Percentiles rank a stretch among this genome's conserved stretches.
Conservation (phyloP, 2,329 filamentous ascomycete species). For the Fusarium chuoi region DNA sequence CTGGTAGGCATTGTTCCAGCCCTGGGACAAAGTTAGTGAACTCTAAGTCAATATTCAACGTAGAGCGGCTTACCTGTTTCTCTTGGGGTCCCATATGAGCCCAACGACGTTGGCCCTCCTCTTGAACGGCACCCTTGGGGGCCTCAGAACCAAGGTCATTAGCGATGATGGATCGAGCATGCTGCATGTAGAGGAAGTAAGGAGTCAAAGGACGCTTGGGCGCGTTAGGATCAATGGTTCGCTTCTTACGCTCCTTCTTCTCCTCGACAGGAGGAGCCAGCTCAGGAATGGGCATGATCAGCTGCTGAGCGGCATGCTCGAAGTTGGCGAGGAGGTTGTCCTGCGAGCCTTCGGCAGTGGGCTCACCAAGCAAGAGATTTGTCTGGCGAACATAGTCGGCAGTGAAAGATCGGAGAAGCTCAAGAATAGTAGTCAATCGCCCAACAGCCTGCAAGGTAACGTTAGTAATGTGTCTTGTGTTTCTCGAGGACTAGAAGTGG, state of each 20-base stretch:
- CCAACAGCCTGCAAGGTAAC: slow-evolving; percentile 51
- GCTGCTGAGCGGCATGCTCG: slow-evolving; percentile 61
- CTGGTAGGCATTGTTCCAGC: slow-evolving; percentile 74
- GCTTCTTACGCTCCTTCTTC: slow-evolving; percentile 92
- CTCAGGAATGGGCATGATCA: slow-evolving; percentile 55
- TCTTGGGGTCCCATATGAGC: slow-evolving; percentile 77
- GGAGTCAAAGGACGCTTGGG: slow-evolving; percentile 94
- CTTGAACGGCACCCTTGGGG: slow-evolving; percentile 86
- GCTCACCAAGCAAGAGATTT: slow-evolving; percentile 80
- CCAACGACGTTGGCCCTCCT: slow-evolving; percentile 90
- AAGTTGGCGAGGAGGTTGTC: slow-evolving; percentile 61
- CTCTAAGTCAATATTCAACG: not conserved
- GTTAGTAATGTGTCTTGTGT: slow-evolving; percentile 50
- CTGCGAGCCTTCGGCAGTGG: slow-evolving; percentile 59
- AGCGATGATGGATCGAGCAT: slow-evolving; percentile 84
- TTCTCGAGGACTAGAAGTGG: not conserved
- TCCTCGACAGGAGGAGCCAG: slow-evolving; percentile 64
- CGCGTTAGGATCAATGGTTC: slow-evolving; percentile 88
- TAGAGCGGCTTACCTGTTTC: slow-evolving; percentile 64
- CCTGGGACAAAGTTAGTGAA: slow-evolving; percentile 45
- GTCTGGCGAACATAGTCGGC: slow-evolving; percentile 90
- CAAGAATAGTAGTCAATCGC: slow-evolving; percentile 81
- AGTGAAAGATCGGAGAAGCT: slow-evolving; percentile 81
- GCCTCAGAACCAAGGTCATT: slow-evolving; percentile 78
- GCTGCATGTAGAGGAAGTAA: slow-evolving; percentile 95